Evolutionary conservation across 1,139 yeast species (phyloP).

Genomic region (Lodderomyces jiufengensis): DNA sequence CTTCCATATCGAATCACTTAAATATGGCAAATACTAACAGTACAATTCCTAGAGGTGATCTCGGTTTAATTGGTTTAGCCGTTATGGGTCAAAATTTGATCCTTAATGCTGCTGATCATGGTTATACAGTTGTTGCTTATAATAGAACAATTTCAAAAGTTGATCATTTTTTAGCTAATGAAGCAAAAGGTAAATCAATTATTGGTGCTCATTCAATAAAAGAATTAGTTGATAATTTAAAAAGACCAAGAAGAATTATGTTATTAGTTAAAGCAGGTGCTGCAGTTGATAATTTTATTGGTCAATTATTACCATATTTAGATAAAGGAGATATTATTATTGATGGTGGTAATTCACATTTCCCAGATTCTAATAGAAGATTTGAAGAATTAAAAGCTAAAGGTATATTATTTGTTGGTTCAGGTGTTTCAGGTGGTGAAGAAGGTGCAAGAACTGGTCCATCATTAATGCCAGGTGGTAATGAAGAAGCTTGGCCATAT

Average conservation of each 20-base stretch:
- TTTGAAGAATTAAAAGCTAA: conserved; percentile 80
- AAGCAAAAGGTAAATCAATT: conserved; percentile 95
- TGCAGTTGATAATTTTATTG: conserved; percentile 91
- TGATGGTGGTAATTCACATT: conserved; percentile 99
- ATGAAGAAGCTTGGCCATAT: conserved; percentile 97
- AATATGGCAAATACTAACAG: conserved; percentile 22
- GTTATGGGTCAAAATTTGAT: conserved; percentile 99
- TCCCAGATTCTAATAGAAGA: conserved; percentile 98
- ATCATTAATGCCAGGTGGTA: conserved; percentile 99
- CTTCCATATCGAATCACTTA: conserved; percentile 10
- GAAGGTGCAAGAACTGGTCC: conserved; percentile 99
- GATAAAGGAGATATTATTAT: conserved; percentile 98
- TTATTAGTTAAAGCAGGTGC: conserved; percentile 94
- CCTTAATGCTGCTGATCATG: conserved; percentile 97
- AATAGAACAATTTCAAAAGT: conserved; percentile 97
- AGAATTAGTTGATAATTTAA: conserved; percentile 84
- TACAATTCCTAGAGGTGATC: conserved; percentile 66
- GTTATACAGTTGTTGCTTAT: conserved; percentile 94
- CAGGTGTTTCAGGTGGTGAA: conserved; percentile 99
- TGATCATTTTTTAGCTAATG: conserved; percentile 87
- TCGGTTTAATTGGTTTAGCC: conserved; percentile 99
- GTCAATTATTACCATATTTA: conserved; percentile 82
- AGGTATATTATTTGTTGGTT: conserved; percentile 93
- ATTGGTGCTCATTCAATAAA: conserved; percentile 92
- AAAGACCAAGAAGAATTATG: conserved; percentile 95